Evolutionary conservation across 352 stramenopile species (phyloP), one percentile per base, ranked within the genome.

Genomic region (Phytophthora meadii): DNA sequence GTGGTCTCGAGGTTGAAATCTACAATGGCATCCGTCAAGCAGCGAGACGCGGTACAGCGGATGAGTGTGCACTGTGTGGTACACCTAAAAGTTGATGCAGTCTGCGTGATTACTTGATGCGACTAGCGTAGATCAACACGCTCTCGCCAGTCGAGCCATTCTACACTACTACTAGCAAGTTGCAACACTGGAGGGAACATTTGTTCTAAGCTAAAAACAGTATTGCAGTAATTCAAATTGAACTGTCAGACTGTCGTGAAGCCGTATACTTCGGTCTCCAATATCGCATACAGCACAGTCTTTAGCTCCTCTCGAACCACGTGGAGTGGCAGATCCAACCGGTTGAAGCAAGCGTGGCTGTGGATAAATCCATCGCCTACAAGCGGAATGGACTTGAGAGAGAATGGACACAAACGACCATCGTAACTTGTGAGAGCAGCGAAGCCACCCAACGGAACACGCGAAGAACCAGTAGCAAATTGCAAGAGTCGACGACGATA

Each of bases 271-370:
- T 87, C 77, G 5, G 68, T 82, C 28, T 82, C 71, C 15, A 88
- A 42, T 24, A 65, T 68, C 25, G 75, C 77, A 44, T 81, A 77
- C 11, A 90, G 57, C 10, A 88, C 67, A 7, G 66, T 66, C 25
- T 73, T 72, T 15, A 90, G 54, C 32, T 98, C 89, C 10, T 89
- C 76, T 49, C 89, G 93, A 1, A 77, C 81, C 15, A 92, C 87
- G 72, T 98, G 98, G 50, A 98, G 60, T 19, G 97, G 95, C 15
- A 99, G 68, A 71, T 99, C 97, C 58, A 99, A 95, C 3, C 79
- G 79, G 39, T 89, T 91, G 56, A 88, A 90, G 55, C 82, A 90
- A 24, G 82, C 78, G 53, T 90, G 82, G 46, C 79, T 79, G 49
- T 72, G 65, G 27, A 86, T 73, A 42, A 77, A 83, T 2, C 75